A percentile compares a stretch with the other conserved stretches of the same genome.
Conservation (phyloP, 257 asterid species). For the Verbascum thapsus region DNA sequence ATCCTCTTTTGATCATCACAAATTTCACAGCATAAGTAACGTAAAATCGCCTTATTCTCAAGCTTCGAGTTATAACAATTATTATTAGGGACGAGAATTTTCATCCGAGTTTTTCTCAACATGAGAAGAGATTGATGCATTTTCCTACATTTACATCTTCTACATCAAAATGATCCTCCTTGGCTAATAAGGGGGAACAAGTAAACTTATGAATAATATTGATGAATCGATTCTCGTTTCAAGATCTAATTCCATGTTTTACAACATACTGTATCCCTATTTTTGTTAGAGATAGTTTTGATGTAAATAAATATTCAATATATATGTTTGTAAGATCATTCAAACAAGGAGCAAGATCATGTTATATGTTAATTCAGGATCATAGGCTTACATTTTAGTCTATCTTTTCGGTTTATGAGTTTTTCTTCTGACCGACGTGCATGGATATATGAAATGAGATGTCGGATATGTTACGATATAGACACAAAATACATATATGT, state of each 20-base stretch:
- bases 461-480: too few relatives aligned
- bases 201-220: slow-evolving; percentile 21
- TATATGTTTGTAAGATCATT: background rate
- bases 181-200: slow-evolving; percentile 30
- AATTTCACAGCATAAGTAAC: slow-evolving; percentile 11
- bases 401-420: too few relatives aligned
- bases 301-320: slow-evolving; percentile 22
- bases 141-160: slow-evolving; percentile 31
- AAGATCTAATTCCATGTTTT: background rate
- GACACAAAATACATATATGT: too few relatives aligned
- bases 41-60: slow-evolving; percentile 1
- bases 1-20: slow-evolving; percentile 9
- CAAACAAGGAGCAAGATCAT: background rate
- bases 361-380: background rate
- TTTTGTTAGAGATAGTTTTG: background rate
- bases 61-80: background rate
- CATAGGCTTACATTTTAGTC: too few relatives aligned
- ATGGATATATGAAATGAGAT: too few relatives aligned
- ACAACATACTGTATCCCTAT: background rate
- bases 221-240: background rate
- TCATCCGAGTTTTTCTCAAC: slow-evolving; percentile 32
- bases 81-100: slow-evolving; percentile 1
- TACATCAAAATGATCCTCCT: slow-evolving; percentile 26
- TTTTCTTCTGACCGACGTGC: too few relatives aligned
- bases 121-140: slow-evolving; percentile 2